Base-by-base conservation (phyloP, 805 yeast species). In the Candida berthetii region DNA sequence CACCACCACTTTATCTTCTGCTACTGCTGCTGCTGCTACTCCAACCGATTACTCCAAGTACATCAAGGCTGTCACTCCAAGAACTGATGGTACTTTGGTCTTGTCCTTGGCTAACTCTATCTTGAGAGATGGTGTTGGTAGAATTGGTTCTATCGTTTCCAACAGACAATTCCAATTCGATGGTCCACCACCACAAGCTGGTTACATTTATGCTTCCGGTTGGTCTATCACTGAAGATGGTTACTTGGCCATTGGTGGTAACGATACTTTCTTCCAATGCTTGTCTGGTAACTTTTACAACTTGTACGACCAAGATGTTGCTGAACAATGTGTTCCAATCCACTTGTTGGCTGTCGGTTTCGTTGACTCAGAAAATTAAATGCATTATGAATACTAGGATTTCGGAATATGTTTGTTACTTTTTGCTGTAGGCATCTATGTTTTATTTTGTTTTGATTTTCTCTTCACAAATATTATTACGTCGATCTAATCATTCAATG, bases 101-200 rank as follows among this genome's bases (percentile, higher is more conserved):
- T 65, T 81, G 67, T 67, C 69, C 27, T 68, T 82, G 53, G 60
- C 68, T 31, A 66, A 55, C 17, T 66, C 79, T 47, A 57, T 76
- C 38, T 68, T 82, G 53, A 69, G 61, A 27, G 88, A 81, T 52
- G 49, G 70, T 24, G 53, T 66, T 48, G 82, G 80, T 36, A 77
- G 88, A 72, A 63, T 81, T 49, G 87, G 87, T 49, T 73, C 86
- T 38, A 78, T 81, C 61, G 87, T 81, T 44, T 74, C 85, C 38
- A 80, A 80, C 78, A 71, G 81, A 67, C 88, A 82, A 66, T 79
- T 81, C 74, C 87, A 80, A 66, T 80, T 80, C 58, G 86, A 82
- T 59, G 86, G 86, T 54, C 85, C 85, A 44, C 82, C 85, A 61
- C 86, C 87, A 50, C 87, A 81, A 69, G 84, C 80, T 28, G 83